Evolutionary conservation across 768 basidiomycete species (phyloP), one percentile per base, ranked within the genome.

Genomic region (Hirschioporus abietinus): DNA sequence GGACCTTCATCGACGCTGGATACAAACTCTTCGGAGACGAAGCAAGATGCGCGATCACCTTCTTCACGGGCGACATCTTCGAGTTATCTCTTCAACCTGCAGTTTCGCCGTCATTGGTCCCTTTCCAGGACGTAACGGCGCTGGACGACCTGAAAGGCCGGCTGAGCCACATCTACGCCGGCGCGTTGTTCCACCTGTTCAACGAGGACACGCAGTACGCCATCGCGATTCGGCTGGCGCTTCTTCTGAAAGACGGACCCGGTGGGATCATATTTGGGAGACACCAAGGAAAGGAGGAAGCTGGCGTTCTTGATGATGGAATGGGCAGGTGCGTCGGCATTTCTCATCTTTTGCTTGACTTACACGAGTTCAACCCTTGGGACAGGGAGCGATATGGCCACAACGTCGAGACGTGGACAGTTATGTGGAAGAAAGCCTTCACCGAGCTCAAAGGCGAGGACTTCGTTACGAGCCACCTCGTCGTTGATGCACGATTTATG

Each of bases 101-200:
- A 0, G 58, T 64, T 7, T 36, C 66, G 20, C 42, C 42, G 12
- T 15, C 42, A 52, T 52, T 10, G 8, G 30, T 52, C 42, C 42
- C 42, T 1, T 52, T 52, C 42, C 26, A 52, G 1, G 25, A 68
- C 12, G 71, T 74, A 10, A 67, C 64, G 2, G 36, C 64, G 27
- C 68, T 78, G 10, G 63, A 70, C 15, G 70, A 75, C 25, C 70
- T 78, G 15, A 67, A 65, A 18, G 74, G 72, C 42, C 42, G 70
- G 23, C 66, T 76, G 25, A 72, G 70, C 52, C 72, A 75, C 66
- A 66, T 78, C 34, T 77, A 78, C 65, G 66, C 74, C 2, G 76
- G 76, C 1, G 74, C 77, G 10, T 66, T 79, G 12, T 79, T 79
- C 68, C 76, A 79, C 63, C 71, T 78, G n/a, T 77, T 76, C 64